Conservation (phyloP, 331 rosid genomes). For the Pyrus hybrid region DNA sequence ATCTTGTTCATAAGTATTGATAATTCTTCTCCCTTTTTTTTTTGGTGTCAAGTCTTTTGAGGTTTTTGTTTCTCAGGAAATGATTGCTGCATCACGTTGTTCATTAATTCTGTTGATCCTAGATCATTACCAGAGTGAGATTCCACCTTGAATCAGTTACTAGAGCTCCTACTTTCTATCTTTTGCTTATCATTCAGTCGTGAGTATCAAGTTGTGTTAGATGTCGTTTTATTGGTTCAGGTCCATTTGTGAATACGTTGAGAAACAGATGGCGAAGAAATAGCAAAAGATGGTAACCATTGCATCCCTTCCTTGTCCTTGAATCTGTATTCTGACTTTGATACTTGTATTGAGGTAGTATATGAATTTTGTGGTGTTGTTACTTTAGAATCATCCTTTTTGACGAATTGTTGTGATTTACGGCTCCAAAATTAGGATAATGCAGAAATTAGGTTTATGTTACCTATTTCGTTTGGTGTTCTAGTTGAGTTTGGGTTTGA, state of each 20-base stretch:
- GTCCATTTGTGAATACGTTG: constrained; percentile 10
- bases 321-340: background rate
- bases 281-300: constrained; percentile 17
- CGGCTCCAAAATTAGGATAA: too few relatives aligned
- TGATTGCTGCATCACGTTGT: constrained; percentile 19
- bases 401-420: background rate
- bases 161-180: background rate
- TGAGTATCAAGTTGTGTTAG: constrained; percentile 19
- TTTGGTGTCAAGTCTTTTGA: background rate
- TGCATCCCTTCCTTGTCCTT: background rate
- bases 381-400: background rate
- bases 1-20: background rate
- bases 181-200: background rate
- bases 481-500: too few relatives aligned
- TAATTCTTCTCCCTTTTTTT: background rate
- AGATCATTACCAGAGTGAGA: constrained; percentile 37
- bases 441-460: too few relatives aligned
- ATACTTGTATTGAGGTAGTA: background rate
- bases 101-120: constrained; percentile 19
- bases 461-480: too few relatives aligned
- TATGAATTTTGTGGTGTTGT: background rate
- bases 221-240: constrained; percentile 33
- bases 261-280: constrained; percentile 28
- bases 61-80: constrained; percentile 22
- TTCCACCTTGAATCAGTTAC: constrained; percentile 6